Conservation (phyloP, 139 green algal species). For the Nannochloris sp. region DNA sequence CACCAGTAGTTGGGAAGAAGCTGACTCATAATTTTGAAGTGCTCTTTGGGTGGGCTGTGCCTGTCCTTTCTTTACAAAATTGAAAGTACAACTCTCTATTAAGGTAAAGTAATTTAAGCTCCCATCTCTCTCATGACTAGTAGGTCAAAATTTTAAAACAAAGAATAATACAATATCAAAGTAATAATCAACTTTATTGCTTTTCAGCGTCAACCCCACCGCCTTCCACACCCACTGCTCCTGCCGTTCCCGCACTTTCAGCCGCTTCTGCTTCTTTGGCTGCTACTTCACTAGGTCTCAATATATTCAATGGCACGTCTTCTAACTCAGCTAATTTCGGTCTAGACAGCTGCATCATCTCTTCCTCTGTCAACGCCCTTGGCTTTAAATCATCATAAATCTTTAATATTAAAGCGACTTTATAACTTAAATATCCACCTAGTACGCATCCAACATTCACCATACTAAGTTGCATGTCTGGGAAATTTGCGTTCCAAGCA, state of each 20-base stretch:
- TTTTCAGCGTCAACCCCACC: not conserved
- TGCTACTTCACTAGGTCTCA: not conserved
- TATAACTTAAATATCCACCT: conserved; percentile 56
- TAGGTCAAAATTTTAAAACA: not conserved
- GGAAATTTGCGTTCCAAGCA: conserved; percentile 11
- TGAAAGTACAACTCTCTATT: not conserved
- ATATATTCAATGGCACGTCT: conserved; percentile 10
- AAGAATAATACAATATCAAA: not conserved
- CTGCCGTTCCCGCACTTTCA: not conserved
- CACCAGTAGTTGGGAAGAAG: no score
- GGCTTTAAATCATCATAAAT: conserved; percentile 49
- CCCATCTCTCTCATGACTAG: no score
- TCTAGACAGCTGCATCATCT: conserved; percentile 5
- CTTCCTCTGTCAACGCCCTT: conserved; percentile 27
- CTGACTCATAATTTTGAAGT: no score
- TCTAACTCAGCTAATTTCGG: conserved; percentile 14
- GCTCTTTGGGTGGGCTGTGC: no score
- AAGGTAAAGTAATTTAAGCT: not conserved
- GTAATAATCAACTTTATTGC: not conserved
- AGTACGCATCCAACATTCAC: conserved; percentile 47
- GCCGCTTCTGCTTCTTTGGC: conserved; percentile 1
- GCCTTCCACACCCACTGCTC: not conserved
- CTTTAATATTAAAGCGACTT: conserved; percentile 51
- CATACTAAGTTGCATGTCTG: conserved; percentile 3
- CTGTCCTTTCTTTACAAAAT: not conserved